A percentile compares a stretch with the other conserved stretches of the same genome.
Conservation (phyloP, 805 yeast genomes). For the Lipomyces anomalus region DNA sequence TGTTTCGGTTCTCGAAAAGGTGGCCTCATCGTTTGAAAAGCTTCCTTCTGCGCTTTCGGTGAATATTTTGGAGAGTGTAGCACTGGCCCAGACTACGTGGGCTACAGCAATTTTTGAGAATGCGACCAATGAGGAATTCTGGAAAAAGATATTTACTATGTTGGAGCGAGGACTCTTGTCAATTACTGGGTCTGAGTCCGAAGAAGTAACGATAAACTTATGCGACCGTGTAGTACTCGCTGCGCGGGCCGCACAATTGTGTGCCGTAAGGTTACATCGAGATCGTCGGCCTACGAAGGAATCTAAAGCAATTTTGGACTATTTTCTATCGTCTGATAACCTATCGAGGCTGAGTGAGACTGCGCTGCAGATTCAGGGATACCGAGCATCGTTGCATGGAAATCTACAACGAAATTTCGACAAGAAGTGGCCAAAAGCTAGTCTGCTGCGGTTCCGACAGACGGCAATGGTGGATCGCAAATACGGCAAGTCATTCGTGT, state of each 20-base stretch:
- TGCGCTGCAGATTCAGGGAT: slow-evolving; percentile 43
- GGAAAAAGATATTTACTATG: slow-evolving; percentile 7
- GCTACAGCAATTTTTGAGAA: slow-evolving; percentile 50
- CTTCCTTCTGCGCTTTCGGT: slow-evolving; percentile 35
- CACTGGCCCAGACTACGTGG: slow-evolving; percentile 75
- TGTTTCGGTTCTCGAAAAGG: slow-evolving; percentile 28
- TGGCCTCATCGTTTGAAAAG: slow-evolving; percentile 13
- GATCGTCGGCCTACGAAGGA: slow-evolving; percentile 38
- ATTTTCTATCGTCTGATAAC: slow-evolving; percentile 27
- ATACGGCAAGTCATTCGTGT: slow-evolving; percentile 50
- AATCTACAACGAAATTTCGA: slow-evolving; percentile 44
- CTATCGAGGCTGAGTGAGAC: slow-evolving; percentile 29
- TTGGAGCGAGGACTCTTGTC: slow-evolving; percentile 11
- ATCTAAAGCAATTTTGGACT: slow-evolving; percentile 18
- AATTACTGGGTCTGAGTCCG: slow-evolving; percentile 15
- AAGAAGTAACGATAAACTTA: slow-evolving; percentile 19
- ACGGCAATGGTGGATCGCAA: slow-evolving; percentile 43
- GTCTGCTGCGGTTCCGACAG: slow-evolving; percentile 48
- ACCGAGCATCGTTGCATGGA: slow-evolving; percentile 43
- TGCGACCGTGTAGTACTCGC: slow-evolving; percentile 55
- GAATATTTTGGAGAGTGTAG: slow-evolving; percentile 64
- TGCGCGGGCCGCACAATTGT: slow-evolving; percentile 66
- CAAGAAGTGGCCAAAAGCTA: slow-evolving; percentile 42
- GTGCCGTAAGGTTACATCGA: slow-evolving; percentile 63
- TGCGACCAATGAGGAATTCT: slow-evolving; percentile 2